phyloP scores from a whole-genome alignment of 2,329 filamentous ascomycete genomes.

The Fusarium xyrophilum region DNA sequence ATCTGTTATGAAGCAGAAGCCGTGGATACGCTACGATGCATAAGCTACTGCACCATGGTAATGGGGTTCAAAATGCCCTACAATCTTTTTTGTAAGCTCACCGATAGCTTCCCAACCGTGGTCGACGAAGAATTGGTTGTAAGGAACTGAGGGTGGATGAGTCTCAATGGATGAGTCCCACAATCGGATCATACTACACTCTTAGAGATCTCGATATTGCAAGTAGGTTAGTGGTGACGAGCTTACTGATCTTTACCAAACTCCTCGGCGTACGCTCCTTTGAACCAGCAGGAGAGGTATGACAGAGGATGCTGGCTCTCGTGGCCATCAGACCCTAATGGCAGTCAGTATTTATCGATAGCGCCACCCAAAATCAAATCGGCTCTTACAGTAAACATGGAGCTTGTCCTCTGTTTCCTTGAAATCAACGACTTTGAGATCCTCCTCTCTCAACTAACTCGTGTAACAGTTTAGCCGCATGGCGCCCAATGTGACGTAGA shows the following conservation, averaged over 20 bases:
- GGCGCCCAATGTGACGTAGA: not conserved
- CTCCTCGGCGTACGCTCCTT: slow-evolving; percentile 19
- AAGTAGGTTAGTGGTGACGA: not conserved
- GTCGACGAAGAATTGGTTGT: slow-evolving; percentile 63
- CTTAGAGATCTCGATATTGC: slow-evolving; percentile 4
- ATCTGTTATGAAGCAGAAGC: slow-evolving; percentile 78
- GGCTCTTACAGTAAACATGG: slow-evolving; percentile 45
- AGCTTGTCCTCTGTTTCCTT: slow-evolving; percentile 42
- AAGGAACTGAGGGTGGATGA: slow-evolving; percentile 65
- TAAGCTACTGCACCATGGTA: slow-evolving; percentile 14
- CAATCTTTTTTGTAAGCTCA: slow-evolving; percentile 70
- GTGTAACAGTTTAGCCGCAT: not conserved
- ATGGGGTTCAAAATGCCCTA: slow-evolving; percentile 44
- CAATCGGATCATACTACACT: slow-evolving; percentile 12
- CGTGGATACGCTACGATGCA: slow-evolving; percentile 63
- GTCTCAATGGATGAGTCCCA: slow-evolving; percentile 46
- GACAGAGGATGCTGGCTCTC: slow-evolving; percentile 69
- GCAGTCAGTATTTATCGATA: slow-evolving; percentile 5
- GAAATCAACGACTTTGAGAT: slow-evolving; percentile 43
- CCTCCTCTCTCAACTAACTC: slow-evolving; percentile 44
- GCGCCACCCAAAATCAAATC: not conserved
- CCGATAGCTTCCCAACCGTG: slow-evolving; percentile 59
- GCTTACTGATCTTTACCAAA: slow-evolving; percentile 37
- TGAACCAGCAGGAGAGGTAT: slow-evolving; percentile 36
- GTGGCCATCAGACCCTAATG: slow-evolving; percentile 74